A percentile compares a stretch with the other conserved stretches of the same genome.
Evolutionary conservation across 2,329 filamentous ascomycete species (phyloP).

Genomic region (Fusarium newnesense): DNA sequence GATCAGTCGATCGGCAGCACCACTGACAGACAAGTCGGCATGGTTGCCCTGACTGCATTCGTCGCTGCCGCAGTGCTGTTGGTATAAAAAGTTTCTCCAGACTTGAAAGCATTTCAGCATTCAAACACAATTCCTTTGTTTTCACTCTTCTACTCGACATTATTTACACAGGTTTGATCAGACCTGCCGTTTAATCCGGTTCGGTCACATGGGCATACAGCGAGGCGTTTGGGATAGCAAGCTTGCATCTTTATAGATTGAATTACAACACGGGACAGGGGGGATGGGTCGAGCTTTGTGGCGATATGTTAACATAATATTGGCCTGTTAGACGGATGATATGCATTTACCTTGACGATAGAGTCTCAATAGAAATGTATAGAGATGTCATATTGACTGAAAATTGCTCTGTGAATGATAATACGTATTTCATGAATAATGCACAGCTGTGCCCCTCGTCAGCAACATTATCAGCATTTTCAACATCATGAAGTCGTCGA

Average conservation of each 20-base stretch:
- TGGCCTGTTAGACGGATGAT: constrained; percentile 1
- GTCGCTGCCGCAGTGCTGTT: constrained; percentile 55
- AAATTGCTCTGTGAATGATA: neutral
- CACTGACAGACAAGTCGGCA: constrained; percentile 42
- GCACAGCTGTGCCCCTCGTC: neutral
- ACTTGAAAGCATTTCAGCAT: neutral
- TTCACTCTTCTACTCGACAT: constrained; percentile 19
- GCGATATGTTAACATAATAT: constrained; percentile 5
- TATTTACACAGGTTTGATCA: constrained; percentile 14
- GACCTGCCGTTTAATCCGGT: constrained; percentile 24
- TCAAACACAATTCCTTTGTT: constrained; percentile 10
- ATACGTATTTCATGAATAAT: neutral
- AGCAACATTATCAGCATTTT: constrained; percentile 16
- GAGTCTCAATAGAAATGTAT: constrained; percentile 23
- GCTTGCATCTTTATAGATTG: constrained; percentile 20
- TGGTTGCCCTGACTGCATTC: constrained; percentile 57
- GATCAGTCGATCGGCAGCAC: constrained; percentile 32
- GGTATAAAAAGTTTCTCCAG: constrained; percentile 31
- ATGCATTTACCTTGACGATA: constrained; percentile 16
- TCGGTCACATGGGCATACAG: constrained; percentile 33
- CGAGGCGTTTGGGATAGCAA: constrained; percentile 40
- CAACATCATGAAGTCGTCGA: constrained; percentile 30
- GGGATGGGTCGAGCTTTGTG: neutral
- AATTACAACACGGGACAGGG: neutral
- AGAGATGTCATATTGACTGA: neutral